phyloP scores from a whole-genome alignment of 345 rosid species.

The Kandelia obovata region DNA sequence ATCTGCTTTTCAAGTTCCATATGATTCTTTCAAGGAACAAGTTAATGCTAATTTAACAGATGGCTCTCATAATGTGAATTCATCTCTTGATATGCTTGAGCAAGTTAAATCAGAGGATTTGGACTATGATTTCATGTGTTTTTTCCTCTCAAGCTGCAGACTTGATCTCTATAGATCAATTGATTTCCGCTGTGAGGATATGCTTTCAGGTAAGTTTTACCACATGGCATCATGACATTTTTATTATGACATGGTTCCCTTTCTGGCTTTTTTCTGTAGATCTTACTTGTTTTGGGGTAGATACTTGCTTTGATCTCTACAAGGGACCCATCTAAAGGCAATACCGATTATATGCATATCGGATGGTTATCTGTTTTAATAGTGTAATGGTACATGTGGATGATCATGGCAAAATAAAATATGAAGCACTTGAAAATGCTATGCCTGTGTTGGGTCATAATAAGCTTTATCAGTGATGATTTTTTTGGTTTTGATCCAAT shows the following conservation, averaged over 20 bases:
- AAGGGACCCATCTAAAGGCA: background rate
- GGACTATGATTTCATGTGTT: slow-evolving; percentile 79
- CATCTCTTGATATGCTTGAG: slow-evolving; percentile 35
- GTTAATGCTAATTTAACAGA: slow-evolving; percentile 27
- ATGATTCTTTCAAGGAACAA: slow-evolving; percentile 64
- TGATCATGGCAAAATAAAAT: too few relatives aligned
- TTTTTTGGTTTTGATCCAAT: too few relatives aligned
- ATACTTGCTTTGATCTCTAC: background rate
- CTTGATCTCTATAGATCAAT: slow-evolving; percentile 80
- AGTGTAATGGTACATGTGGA: too few relatives aligned
- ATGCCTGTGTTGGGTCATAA: too few relatives aligned
- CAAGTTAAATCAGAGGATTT: slow-evolving; percentile 49
- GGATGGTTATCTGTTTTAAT: too few relatives aligned
- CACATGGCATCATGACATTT: background rate
- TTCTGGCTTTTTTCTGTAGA: background rate
- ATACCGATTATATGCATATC: too few relatives aligned
- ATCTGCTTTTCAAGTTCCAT: slow-evolving; percentile 73
- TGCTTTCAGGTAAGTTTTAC: slow-evolving; percentile 62
- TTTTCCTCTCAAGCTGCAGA: slow-evolving; percentile 76
- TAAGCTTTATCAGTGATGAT: too few relatives aligned
- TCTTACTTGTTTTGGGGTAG: background rate
- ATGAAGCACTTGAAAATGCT: too few relatives aligned
- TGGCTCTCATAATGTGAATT: slow-evolving; percentile 23
- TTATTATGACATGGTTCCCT: background rate
- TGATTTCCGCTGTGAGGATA: slow-evolving; percentile 86